Evolutionary conservation across 163 green algal genomes (phyloP).

Genomic region (Scenedesmus sp.): DNA sequence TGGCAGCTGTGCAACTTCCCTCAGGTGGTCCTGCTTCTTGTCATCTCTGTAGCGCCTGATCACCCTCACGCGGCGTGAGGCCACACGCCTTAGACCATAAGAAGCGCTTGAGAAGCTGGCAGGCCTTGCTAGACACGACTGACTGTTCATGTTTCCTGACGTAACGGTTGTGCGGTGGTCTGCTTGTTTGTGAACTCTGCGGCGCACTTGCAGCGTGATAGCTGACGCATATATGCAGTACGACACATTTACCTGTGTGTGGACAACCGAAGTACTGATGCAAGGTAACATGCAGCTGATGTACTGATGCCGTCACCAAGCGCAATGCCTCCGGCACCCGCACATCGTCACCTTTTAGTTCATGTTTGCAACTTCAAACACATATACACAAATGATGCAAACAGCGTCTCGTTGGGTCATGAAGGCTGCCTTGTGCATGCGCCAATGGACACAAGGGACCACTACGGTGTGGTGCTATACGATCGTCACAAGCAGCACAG

Average conservation of each 20-base stretch:
- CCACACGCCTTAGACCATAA: background rate
- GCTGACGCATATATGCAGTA: background rate
- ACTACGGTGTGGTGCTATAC: too few relatives aligned
- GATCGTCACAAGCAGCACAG: too few relatives aligned
- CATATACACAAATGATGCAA: too few relatives aligned
- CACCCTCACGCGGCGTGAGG: background rate
- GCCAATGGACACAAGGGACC: too few relatives aligned
- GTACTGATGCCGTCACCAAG: background rate
- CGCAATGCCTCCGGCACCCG: background rate
- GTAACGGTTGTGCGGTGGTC: background rate
- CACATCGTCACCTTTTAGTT: too few relatives aligned
- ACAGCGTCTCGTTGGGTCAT: too few relatives aligned
- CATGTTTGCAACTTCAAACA: too few relatives aligned
- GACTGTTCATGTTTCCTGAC: background rate
- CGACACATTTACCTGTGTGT: too few relatives aligned
- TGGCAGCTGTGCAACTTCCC: conserved; percentile 15
- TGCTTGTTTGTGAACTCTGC: background rate
- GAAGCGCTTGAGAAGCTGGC: background rate
- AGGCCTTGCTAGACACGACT: conserved; percentile 2
- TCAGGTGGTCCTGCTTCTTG: background rate
- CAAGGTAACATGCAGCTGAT: background rate
- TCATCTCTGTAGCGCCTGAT: conserved; percentile 42
- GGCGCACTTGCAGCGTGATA: background rate
- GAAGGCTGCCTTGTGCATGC: too few relatives aligned
- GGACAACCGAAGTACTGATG: background rate